Conservation (phyloP, 164 flowering plant species). For the Paratinospora sagittata region DNA sequence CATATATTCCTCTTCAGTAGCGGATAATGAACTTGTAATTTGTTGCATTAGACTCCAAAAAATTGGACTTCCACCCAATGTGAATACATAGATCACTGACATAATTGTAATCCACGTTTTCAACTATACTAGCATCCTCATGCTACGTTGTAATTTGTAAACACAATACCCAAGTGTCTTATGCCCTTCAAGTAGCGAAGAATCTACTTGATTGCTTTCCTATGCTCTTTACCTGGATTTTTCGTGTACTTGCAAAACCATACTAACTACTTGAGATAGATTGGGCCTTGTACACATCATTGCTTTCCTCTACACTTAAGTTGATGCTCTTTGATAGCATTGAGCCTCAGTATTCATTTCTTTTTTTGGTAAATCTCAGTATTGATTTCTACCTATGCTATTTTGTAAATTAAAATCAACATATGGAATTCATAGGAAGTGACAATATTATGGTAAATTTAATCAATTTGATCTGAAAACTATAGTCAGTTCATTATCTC, state of each 20-base stretch:
- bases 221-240: too few species aligned
- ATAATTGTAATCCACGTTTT: neutral
- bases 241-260: too few species aligned
- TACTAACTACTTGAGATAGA: too few species aligned
- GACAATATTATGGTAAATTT: neutral
- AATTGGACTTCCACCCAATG: neutral
- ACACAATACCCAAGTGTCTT: neutral
- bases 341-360: neutral
- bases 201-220: too few species aligned
- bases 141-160: neutral
- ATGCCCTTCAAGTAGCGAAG: neutral
- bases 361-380: too few species aligned
- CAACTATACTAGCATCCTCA: neutral
- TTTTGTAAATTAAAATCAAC: too few species aligned
- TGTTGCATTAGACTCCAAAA: neutral
- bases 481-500: neutral
- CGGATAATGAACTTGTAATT: too few species aligned
- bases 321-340: neutral
- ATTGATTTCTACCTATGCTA: neutral
- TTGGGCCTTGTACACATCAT: too few species aligned
- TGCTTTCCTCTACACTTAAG: neutral
- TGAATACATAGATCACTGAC: neutral
- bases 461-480: neutral
- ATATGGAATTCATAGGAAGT: too few species aligned
- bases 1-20: neutral